A percentile compares a stretch with the other conserved stretches of the same genome.
Evolutionary conservation across 1,139 yeast species (phyloP).

Genomic region (Torulaspora globosa): DNA sequence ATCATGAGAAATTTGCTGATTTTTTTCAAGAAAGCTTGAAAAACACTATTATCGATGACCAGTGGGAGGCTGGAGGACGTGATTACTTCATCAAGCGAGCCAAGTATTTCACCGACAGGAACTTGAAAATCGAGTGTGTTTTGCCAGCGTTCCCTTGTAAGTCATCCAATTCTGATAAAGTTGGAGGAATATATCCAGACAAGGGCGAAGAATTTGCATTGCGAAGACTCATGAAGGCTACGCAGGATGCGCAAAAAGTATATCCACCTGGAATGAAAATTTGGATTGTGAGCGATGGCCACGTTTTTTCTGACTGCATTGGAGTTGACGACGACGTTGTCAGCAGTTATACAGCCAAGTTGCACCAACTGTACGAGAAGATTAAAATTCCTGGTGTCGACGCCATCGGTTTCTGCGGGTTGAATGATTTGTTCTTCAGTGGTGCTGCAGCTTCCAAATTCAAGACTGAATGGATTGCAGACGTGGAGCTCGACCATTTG

Average conservation of each 20-base stretch:
- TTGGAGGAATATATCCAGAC: conserved; percentile 50
- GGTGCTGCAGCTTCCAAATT: conserved; percentile 30
- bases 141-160: conserved; percentile 65
- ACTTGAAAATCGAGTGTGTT: conserved; percentile 50
- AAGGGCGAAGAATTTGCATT: conserved; percentile 43
- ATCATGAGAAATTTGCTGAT: conserved; percentile 36
- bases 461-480: conserved; percentile 32
- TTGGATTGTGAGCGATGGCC: conserved; percentile 62
- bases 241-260: conserved; percentile 37
- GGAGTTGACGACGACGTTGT: conserved; percentile 53
- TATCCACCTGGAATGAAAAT: conserved; percentile 55
- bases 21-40: conserved; percentile 46
- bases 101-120: conserved; percentile 48
- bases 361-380: conserved; percentile 42
- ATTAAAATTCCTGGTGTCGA: conserved; percentile 35
- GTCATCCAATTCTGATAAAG: conserved; percentile 53
- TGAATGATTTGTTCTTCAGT: conserved; percentile 39
- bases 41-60: conserved; percentile 46
- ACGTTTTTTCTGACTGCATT: conserved; percentile 61
- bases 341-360: conserved; percentile 44
- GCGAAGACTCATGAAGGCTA: conserved; percentile 36
- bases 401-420: conserved; percentile 39
- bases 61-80: conserved; percentile 49
- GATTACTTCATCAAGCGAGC: conserved; percentile 42
- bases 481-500: conserved; percentile 34